These are phyloP conservation scores for Proliferodiscus dingleyae DNA, from an alignment of 2,329 filamentous ascomycete species.

Conservation along the genomic window DNA sequence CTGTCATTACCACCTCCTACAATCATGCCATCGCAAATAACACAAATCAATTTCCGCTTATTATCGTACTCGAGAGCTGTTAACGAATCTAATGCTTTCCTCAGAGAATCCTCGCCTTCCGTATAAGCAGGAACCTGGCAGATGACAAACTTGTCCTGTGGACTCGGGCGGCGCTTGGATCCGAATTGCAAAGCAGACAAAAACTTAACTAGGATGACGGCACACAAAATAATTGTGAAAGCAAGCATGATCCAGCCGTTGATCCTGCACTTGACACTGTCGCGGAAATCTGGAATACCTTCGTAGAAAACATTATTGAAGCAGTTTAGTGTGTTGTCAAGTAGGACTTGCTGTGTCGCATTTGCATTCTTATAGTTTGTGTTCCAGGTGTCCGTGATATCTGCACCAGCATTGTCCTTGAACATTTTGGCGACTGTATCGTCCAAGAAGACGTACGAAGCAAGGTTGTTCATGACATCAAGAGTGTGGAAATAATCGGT, in stretches of 20 bases:
- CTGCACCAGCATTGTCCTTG: conserved; percentile 69
- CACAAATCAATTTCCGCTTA: conserved; percentile 93
- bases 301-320: conserved; percentile 79
- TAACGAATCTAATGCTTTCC: conserved; percentile 89
- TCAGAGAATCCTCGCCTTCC: conserved; percentile 90
- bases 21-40: conserved; percentile 97
- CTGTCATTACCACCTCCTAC: conserved; percentile 94
- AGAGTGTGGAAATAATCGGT: conserved; percentile 86
- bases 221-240: conserved; percentile 78
- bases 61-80: conserved; percentile 96
- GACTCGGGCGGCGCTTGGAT: conserved; percentile 79
- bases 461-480: conserved; percentile 44
- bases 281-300: conserved; percentile 80
- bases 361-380: conserved; percentile 47
- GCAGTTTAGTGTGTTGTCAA: conserved; percentile 69
- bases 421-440: conserved; percentile 61
- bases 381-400: conserved; percentile 67
- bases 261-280: conserved; percentile 69
- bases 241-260: conserved; percentile 88
- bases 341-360: conserved; percentile 42
- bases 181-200: conserved; percentile 89
- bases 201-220: conserved; percentile 83
- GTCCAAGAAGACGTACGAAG: conserved; percentile 68
- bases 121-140: conserved; percentile 98
- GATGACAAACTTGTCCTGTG: conserved; percentile 98